Percentiles rank a stretch among this genome's conserved stretches.
Conservation (phyloP, 2,329 filamentous ascomycete species). For the Fusarium sarcochroum region DNA sequence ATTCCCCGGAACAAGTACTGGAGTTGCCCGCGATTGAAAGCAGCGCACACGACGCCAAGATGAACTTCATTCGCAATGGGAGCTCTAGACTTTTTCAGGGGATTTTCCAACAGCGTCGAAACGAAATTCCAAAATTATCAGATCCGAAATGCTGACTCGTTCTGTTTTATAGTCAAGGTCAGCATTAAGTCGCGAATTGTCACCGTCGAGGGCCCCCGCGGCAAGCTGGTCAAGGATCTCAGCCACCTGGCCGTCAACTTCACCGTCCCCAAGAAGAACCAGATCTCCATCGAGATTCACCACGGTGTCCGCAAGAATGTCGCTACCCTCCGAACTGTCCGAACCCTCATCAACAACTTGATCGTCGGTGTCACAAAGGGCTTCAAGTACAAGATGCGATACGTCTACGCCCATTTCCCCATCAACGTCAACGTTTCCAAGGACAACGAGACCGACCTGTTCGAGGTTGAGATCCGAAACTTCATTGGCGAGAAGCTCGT, state of each 20-base stretch:
- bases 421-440: constrained; percentile 99
- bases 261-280: constrained; percentile 84
- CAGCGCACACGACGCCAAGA: constrained; percentile 32
- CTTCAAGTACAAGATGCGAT: constrained; percentile 99
- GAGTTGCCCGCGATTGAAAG: constrained; percentile 33
- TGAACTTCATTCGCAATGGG: constrained; percentile 23
- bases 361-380: constrained; percentile 98
- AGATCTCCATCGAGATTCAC: constrained; percentile 98
- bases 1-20: constrained; percentile 22
- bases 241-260: constrained; percentile 98
- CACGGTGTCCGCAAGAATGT: constrained; percentile 98
- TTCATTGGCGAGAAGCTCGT: constrained; percentile 99
- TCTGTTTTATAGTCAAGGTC: constrained; percentile 83
- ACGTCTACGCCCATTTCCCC: constrained; percentile 99
- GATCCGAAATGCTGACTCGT: constrained; percentile 50
- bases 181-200: constrained; percentile 96
- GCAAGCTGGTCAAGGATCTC: constrained; percentile 97
- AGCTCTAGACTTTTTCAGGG: constrained; percentile 10
- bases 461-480: constrained; percentile 98
- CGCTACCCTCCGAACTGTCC: constrained; percentile 97
- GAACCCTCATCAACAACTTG: constrained; percentile 98
- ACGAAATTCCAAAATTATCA: constrained; percentile 20
- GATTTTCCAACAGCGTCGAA: constrained; percentile 11
- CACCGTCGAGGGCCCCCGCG: constrained; percentile 97
- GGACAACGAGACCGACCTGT: constrained; percentile 89